Evolutionary conservation across 345 rosid genomes (phyloP).

Genomic region (Hypericum perforatum): DNA sequence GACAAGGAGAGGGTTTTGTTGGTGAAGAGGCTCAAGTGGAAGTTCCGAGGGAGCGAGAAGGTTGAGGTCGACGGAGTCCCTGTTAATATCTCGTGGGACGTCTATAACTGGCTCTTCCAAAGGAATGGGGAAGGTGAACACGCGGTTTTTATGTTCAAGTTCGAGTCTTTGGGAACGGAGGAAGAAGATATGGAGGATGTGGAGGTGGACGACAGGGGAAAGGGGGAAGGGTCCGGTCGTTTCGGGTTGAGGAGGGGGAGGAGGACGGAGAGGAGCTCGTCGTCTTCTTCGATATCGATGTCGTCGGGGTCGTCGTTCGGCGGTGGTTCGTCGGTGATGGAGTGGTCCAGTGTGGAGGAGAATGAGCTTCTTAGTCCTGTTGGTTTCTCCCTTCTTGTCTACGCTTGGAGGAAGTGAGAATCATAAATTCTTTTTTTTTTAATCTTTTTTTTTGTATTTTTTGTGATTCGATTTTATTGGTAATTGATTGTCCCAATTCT

Average conservation of each 20-base stretch:
- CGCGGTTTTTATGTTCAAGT: conserved; percentile 80
- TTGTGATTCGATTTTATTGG: conserved; percentile 6
- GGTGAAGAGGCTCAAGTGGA: conserved; percentile 78
- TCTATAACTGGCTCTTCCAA: conserved; percentile 79
- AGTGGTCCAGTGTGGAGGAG: conserved; percentile 84
- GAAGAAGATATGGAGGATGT: conserved; percentile 12
- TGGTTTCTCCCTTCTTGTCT: conserved; percentile 71
- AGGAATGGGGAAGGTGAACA: conserved; percentile 30
- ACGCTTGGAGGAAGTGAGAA: conserved; percentile 92
- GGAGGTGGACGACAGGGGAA: conserved; percentile 3
- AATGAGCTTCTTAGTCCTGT: conserved; percentile 37
- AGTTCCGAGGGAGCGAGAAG: conserved; percentile 82
- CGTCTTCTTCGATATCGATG: conserved; percentile 43
- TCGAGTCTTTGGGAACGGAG: conserved; percentile 39
- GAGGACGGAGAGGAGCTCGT: conserved; percentile 67
- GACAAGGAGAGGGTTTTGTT: conserved; percentile 51
- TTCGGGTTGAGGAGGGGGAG: conserved; percentile 37
- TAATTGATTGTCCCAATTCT: too few species aligned
- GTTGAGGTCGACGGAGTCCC: conserved; percentile 63
- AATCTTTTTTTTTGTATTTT: background rate
- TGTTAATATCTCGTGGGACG: conserved; percentile 87
- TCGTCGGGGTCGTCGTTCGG: too few species aligned
- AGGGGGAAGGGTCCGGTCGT: too few species aligned
- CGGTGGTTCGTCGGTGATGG: conserved; percentile 76
- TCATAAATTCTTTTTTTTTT: background rate